phyloP scores from a whole-genome alignment of 1,139 yeast species.

The Candida pseudoviswanathii region DNA sequence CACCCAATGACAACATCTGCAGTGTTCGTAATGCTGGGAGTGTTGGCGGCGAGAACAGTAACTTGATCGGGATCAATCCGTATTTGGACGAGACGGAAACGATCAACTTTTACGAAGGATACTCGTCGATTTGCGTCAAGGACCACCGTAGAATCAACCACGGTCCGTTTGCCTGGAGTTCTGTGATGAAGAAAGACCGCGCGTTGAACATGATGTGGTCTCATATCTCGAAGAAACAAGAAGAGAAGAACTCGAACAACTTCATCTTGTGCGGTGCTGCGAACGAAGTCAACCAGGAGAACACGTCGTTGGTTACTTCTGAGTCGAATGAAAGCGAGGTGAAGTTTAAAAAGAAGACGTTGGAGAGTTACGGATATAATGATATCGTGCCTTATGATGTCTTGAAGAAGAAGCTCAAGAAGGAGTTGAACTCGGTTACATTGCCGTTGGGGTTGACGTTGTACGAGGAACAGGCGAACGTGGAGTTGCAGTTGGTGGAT shows the following conservation, averaged over 20 bases:
- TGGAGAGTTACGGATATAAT: conserved; percentile 38
- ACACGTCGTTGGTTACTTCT: conserved; percentile 23
- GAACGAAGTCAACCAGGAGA: conserved; percentile 28
- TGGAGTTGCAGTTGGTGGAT: conserved; percentile 34
- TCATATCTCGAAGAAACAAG: conserved; percentile 29
- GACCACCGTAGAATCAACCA: conserved; percentile 40
- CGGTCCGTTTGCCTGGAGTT: conserved; percentile 54
- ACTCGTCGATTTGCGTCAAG: conserved; percentile 40
- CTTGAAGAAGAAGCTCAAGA: conserved; percentile 22
- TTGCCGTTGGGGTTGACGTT: conserved; percentile 33
- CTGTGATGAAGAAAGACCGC: conserved; percentile 50
- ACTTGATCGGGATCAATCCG: conserved; percentile 25
- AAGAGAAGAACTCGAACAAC: conserved; percentile 20
- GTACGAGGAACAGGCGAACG: conserved; percentile 31
- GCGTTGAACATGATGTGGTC: conserved; percentile 41
- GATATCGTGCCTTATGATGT: conserved; percentile 39
- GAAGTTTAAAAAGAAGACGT: conserved; percentile 31
- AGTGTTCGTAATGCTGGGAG: background rate
- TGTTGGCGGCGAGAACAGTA: background rate
- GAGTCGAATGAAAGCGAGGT: conserved; percentile 17
- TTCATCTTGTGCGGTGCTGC: conserved; percentile 20
- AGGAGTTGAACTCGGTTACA: conserved; percentile 20
- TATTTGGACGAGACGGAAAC: conserved; percentile 26
- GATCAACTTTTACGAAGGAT: conserved; percentile 46
- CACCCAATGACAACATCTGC: background rate